A percentile compares a stretch with the other conserved stretches of the same genome.
Evolutionary conservation across 768 basidiomycete species (phyloP).

Genomic region (Cystobasidium ongulense): DNA sequence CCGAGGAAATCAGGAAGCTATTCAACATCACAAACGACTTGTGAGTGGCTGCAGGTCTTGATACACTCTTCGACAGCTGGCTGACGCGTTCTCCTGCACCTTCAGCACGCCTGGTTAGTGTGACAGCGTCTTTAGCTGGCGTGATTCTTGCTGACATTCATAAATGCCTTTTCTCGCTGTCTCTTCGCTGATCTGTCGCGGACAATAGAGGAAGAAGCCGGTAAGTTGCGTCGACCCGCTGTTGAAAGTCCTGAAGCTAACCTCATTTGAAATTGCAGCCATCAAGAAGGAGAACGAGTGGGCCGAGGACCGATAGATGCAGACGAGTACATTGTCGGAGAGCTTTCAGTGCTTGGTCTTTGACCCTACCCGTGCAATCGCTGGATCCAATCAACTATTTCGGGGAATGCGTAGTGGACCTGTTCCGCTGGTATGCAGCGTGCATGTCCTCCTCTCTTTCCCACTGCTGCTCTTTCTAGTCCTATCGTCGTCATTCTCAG

Average conservation of each 20-base stretch:
- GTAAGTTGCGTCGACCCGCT: conserved; percentile 9
- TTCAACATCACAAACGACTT: conserved; percentile 65
- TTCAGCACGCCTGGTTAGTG: background rate
- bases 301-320: conserved; percentile 42
- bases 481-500: no score
- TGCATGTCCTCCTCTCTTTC: no score
- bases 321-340: background rate
- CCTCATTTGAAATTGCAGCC: conserved; percentile 47
- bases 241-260: conserved; percentile 21
- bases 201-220: conserved; percentile 95
- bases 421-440: no score
- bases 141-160: background rate
- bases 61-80: background rate
- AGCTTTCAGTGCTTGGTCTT: background rate
- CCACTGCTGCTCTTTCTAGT: background rate
- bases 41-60: background rate
- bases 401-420: no score
- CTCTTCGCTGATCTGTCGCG: background rate
- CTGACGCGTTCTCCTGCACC: background rate
- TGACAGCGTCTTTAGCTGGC: background rate
- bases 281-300: conserved; percentile 92
- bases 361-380: background rate
- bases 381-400: no score
- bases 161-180: background rate
- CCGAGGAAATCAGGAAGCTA: conserved; percentile 95